Percentiles rank a stretch among this genome's conserved stretches.
phyloP scores from a whole-genome alignment of 1,139 yeast species.

The Taphrina sp. region DNA sequence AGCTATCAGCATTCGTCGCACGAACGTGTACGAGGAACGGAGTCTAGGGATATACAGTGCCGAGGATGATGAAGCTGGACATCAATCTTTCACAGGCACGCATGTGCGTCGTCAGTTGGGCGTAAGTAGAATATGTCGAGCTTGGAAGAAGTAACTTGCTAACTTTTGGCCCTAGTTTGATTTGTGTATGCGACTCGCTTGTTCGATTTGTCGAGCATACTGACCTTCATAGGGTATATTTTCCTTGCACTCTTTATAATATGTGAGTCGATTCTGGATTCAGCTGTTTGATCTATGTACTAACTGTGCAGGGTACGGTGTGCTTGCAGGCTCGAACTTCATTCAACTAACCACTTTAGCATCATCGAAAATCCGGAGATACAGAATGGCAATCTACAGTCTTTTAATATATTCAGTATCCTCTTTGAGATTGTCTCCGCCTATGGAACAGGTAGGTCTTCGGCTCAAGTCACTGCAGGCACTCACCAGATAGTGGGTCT shows the following conservation, averaged over 20 bases:
- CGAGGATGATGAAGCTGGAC: constrained; percentile 37
- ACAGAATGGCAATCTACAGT: constrained; percentile 39
- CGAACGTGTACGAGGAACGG: constrained; percentile 96
- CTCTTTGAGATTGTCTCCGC: constrained; percentile 91
- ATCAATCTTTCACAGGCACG: constrained; percentile 65
- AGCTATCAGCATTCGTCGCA: constrained; percentile 92
- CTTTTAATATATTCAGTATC: constrained; percentile 67
- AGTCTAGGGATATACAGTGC: constrained; percentile 78
- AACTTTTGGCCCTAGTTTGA: constrained; percentile 54
- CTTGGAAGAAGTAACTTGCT: no score
- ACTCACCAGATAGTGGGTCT: constrained; percentile 34
- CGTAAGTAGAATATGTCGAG: no score
- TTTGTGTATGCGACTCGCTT: no score
- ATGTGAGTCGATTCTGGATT: no score
- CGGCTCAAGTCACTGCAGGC: not conserved
- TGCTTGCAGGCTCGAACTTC: no score
- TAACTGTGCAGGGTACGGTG: no score
- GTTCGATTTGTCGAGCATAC: no score
- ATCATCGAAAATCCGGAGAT: constrained; percentile 30
- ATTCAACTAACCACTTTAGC: constrained; percentile 38
- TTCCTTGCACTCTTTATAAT: constrained; percentile 80
- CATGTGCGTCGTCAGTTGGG: constrained; percentile 90
- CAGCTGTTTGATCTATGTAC: no score
- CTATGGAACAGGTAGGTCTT: constrained; percentile 46
- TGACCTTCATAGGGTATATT: no score